Base-by-base conservation (phyloP, 768 basidiomycete genomes). In the Mrakia blollopis region DNA sequence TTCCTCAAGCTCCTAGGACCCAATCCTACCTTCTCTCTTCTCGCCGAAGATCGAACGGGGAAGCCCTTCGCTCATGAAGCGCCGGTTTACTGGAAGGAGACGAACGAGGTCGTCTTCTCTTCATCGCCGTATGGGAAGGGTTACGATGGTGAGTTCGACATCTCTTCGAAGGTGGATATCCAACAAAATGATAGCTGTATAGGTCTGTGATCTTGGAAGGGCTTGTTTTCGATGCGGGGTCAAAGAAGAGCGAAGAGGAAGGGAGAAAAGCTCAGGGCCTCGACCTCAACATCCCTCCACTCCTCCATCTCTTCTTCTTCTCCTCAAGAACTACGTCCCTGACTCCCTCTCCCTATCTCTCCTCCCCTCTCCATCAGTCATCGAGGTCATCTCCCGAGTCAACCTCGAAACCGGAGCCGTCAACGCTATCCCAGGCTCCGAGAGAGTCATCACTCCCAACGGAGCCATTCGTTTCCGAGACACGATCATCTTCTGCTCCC, bases 41-140 rank as follows among this genome's bases (percentile, higher is more conserved):
- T 72, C 25, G 44, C 70, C 1, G 70, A 72, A 11, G 47, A 52
- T 30, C 54, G 50, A n/a, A 52, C 44, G 1, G 70, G 70, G 32
- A 60, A 72, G 35, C 37, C 47, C 9, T 72, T 72, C 28, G 70
- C 70, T 44, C 70, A 72, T 50, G 70, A 72, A 37, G 70, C 70
- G 3, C 70, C 70, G 25, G 70, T 72, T 25, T 72, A 50, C 37
- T 52, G 47, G 54, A 35, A 50, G 28, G 28, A n/a, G 3, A 52
- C 54, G 25, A 72, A 72, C 30, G 47, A 52, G 70, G 70, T 72
- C 54, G 30, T 72, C 39, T 72, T 52, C 28, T 47, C 39, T 6
- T 54, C 47, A 2, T 52, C 47, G 6, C 47, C 54, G 3, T 72
- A 72, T 37, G 54, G 54, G 23, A n/a, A 25, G 57, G 57, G 23